Base-by-base conservation (phyloP, 306 rosid species). In the Canavalia ensiformis region DNA sequence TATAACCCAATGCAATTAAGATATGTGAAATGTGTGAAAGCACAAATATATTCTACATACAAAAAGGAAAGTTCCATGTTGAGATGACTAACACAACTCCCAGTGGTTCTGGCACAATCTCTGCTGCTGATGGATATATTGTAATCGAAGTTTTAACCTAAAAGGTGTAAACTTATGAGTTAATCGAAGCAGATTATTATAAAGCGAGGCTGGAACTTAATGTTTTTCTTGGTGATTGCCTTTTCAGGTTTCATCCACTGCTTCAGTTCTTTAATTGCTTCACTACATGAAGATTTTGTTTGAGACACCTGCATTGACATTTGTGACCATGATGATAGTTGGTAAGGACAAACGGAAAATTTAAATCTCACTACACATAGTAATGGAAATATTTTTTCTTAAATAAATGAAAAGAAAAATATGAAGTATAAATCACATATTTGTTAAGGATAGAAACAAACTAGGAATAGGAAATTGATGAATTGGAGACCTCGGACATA, bases 71-170 rank as follows among this genome's bases (percentile, higher is more conserved):
- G 86, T 91, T 91, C 93, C 91, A 91, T 13, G 93, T 75, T 72
- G 95, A 82, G 86, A 91, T 89, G 81, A 89, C 86, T 87, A 91
- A 73, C 64, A 89, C 95, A 62, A 91, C 93, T 63, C 95, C 92
- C 35, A 91, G 68, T 44, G 94, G 92, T 75, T 91, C 94, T 57
- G 92, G 86, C 55, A 91, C 90, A 42, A 91, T 89, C 84, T 89
- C 88, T 74, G 94, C 94, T 65, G 91, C 76, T 68, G 94, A 91
- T 37, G 91, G 91, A 80, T 72, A 87, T 72, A 90, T 75, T 58
- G 91, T 31, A 25, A 91, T 81, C 68, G 91, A 76, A 77, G 90
- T 89, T 41, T 87, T 86, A 35, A 87, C 92, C 94, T 90, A 82
- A 70, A 84, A 81, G 47, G 10, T 0, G 31, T 46, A 28, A 30